Evolutionary conservation across 2,329 filamentous ascomycete genomes (phyloP).

Genomic region (Cladosporium sp.): DNA sequence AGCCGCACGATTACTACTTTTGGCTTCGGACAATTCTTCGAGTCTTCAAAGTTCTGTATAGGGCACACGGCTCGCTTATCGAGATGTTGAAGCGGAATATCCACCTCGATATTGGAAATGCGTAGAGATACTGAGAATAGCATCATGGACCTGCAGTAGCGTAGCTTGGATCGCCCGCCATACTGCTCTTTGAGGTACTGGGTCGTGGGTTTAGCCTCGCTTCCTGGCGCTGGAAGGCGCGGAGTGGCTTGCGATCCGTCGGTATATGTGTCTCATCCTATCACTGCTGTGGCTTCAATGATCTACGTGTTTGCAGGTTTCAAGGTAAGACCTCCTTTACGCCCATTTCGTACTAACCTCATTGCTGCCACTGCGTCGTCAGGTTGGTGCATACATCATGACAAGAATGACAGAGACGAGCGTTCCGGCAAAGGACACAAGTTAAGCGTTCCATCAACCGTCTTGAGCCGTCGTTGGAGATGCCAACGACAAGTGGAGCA

Average conservation of each 20-base stretch:
- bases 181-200: neutral
- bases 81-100: neutral
- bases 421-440: neutral
- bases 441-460: neutral
- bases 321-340: slow-evolving; percentile 7
- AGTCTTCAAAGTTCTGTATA: neutral
- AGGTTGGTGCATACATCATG: neutral
- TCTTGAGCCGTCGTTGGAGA: slow-evolving; percentile 15
- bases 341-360: neutral
- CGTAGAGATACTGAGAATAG: slow-evolving; percentile 9
- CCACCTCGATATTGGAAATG: neutral
- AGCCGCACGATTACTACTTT: slow-evolving; percentile 5
- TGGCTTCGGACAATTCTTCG: neutral
- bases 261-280: slow-evolving; percentile 4
- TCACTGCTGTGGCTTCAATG: neutral
- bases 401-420: neutral
- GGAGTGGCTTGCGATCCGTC: slow-evolving; percentile 8
- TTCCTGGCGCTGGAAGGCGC: slow-evolving; percentile 7
- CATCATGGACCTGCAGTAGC: slow-evolving; percentile 17
- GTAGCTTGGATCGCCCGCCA: neutral
- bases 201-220: slow-evolving; percentile 1
- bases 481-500: slow-evolving; percentile 1
- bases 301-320: slow-evolving; percentile 12
- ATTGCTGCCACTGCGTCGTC: neutral
- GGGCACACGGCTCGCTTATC: slow-evolving; percentile 3